A percentile compares a stretch with the other conserved stretches of the same genome.
Conservation (phyloP, 2,329 filamentous ascomycete species). For the Beauveria rudraprayagi region DNA sequence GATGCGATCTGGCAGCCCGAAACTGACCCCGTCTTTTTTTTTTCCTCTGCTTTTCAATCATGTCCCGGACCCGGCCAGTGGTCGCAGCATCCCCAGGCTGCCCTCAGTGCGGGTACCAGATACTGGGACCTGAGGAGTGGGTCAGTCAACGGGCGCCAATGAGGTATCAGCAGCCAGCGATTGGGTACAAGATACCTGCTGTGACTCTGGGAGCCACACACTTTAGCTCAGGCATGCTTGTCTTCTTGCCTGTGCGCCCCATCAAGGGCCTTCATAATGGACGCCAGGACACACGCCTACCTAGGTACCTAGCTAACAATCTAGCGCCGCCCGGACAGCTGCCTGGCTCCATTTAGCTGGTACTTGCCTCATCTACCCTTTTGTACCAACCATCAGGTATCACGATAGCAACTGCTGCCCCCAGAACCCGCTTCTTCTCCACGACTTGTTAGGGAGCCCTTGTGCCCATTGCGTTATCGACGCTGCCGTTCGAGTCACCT, state of each 20-base stretch:
- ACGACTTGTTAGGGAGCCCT: conserved; percentile 2
- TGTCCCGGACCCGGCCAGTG: not conserved
- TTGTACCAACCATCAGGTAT: not conserved
- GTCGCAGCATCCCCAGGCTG: not conserved
- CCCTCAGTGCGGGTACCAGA: not conserved
- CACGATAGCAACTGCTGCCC: not conserved
- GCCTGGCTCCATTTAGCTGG: not conserved
- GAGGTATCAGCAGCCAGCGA: not conserved
- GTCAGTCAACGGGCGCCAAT: conserved; percentile 1
- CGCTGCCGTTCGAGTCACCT: conserved; percentile 9
- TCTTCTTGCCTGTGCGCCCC: not conserved
- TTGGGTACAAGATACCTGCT: conserved; percentile 6
- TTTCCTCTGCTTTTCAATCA: not conserved
- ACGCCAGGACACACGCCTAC: not conserved
- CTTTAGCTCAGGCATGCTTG: not conserved
- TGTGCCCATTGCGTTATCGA: conserved; percentile 12
- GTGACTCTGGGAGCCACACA: too few species aligned
- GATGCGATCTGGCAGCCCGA: conserved; percentile 3
- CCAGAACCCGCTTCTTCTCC: conserved; percentile 7
- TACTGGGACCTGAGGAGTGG: conserved; percentile 8
- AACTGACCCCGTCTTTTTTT: not conserved
- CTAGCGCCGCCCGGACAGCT: not conserved
- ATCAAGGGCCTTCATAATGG: not conserved
- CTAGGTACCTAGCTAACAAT: not conserved
- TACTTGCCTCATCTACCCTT: not conserved